phyloP scores from a whole-genome alignment of 768 basidiomycete species.

The Hygrocybe punicea region DNA sequence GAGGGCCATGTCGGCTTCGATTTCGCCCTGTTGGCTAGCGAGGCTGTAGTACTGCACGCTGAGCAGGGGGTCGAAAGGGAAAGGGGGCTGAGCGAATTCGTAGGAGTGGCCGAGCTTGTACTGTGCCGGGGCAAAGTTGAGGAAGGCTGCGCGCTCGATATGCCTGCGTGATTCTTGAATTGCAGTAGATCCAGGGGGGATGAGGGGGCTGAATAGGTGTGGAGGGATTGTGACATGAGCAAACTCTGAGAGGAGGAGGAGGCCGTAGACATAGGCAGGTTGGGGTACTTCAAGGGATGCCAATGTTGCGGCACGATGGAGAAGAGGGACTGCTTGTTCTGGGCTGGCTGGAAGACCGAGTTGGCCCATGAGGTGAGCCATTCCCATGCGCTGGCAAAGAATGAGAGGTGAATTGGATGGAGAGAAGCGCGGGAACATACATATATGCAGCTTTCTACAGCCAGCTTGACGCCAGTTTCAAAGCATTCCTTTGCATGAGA shows the following conservation, averaged over 20 bases:
- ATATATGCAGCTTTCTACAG: conserved; percentile 79
- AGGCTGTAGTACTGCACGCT: conserved; percentile 87
- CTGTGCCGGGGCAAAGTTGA: conserved; percentile 81
- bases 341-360: conserved; percentile 58
- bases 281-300: conserved; percentile 77
- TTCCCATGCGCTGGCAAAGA: conserved; percentile 74
- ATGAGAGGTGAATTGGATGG: conserved; percentile 5
- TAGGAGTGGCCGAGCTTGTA: conserved; percentile 92
- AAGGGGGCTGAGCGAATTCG: conserved; percentile 84
- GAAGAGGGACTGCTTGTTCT: conserved; percentile 60
- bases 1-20: conserved; percentile 94
- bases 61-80: conserved; percentile 82
- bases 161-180: conserved; percentile 66
- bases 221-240: conserved; percentile 54
- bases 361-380: conserved; percentile 89
- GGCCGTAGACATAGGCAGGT: conserved; percentile 84
- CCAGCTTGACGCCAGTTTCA: conserved; percentile 70
- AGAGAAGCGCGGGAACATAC: conserved; percentile 49
- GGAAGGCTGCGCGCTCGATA: conserved; percentile 81
- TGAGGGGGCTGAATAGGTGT: conserved; percentile 51
- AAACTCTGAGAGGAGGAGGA: conserved; percentile 83
- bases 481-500: conserved; percentile 80
- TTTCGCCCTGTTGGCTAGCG: conserved; percentile 80
- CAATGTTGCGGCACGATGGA: conserved; percentile 73
- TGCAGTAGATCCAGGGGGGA: conserved; percentile 49